Percentiles rank a stretch among this genome's conserved stretches.
Conservation (phyloP, 2,329 filamentous ascomycete genomes). For the Colletotrichum gigasporum region DNA sequence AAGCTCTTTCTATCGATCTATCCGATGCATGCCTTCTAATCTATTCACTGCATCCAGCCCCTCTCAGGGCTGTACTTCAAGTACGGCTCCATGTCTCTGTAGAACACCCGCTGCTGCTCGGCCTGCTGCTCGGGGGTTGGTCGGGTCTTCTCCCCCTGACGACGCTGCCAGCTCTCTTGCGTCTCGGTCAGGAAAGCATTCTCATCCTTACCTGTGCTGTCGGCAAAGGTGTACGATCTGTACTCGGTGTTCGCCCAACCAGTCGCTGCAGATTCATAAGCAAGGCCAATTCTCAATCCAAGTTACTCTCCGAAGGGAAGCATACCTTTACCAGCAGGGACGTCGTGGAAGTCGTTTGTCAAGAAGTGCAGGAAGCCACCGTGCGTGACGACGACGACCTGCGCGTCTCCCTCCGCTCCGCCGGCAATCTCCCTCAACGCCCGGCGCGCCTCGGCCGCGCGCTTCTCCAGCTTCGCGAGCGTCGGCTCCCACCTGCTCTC, state of each 20-base stretch:
- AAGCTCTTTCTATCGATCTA: not conserved
- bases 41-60: slow-evolving; percentile 29
- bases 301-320: slow-evolving; percentile 4
- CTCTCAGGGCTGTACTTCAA: slow-evolving; percentile 42
- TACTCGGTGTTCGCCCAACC: slow-evolving; percentile 80
- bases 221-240: slow-evolving; percentile 72
- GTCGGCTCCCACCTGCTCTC: slow-evolving; percentile 52
- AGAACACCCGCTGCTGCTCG: slow-evolving; percentile 51
- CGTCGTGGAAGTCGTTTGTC: slow-evolving; percentile 81
- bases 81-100: slow-evolving; percentile 46
- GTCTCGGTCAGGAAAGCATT: slow-evolving; percentile 60
- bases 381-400: slow-evolving; percentile 83
- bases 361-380: slow-evolving; percentile 87
- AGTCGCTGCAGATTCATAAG: slow-evolving; percentile 62
- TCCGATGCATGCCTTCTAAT: not conserved
- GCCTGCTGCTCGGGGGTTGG: slow-evolving; percentile 57
- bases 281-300: not conserved
- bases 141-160: slow-evolving; percentile 50
- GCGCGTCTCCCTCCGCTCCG: slow-evolving; percentile 55
- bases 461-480: slow-evolving; percentile 62
- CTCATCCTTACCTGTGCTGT: slow-evolving; percentile 58
- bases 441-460: slow-evolving; percentile 68
- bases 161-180: slow-evolving; percentile 54
- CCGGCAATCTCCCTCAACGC: slow-evolving; percentile 64
- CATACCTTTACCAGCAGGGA: slow-evolving; percentile 52